Conservation (phyloP, 306 rosid species). For the Gleditsia sinensis region DNA sequence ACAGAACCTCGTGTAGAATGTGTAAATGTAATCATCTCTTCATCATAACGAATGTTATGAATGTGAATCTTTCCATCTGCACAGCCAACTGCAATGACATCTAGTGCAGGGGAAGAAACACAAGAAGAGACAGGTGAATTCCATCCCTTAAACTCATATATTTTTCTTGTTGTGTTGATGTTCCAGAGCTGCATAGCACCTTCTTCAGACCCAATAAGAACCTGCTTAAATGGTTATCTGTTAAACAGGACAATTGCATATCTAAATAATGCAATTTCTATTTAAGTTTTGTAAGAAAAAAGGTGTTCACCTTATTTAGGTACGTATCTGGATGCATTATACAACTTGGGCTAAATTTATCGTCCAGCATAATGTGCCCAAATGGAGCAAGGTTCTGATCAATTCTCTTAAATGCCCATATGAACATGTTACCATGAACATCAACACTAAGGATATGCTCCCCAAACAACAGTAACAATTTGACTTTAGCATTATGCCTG, state of each 20-base stretch:
- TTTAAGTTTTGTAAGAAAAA: conserved; percentile 3
- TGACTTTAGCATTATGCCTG: conserved; percentile 69
- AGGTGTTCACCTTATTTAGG: conserved; percentile 72
- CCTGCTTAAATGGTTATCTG: conserved; percentile 50
- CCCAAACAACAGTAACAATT: conserved; percentile 73
- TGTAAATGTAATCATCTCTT: conserved; percentile 77
- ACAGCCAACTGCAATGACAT: conserved; percentile 92
- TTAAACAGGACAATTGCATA: background rate
- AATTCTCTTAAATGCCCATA: conserved; percentile 82
- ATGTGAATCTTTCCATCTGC: conserved; percentile 84
- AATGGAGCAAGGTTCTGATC: conserved; percentile 56
- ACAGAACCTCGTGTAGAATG: conserved; percentile 93
- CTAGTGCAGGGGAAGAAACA: conserved; percentile 89
- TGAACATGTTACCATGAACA: conserved; percentile 58
- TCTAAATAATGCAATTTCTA: conserved; percentile 16
- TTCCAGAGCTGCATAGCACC: conserved; percentile 96
- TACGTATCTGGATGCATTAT: conserved; percentile 93
- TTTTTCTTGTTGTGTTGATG: conserved; percentile 74
- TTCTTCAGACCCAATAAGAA: conserved; percentile 84
- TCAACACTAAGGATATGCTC: conserved; percentile 79
- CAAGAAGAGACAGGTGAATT: conserved; percentile 71
- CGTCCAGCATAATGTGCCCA: conserved; percentile 59
- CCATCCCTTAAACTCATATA: conserved; percentile 94
- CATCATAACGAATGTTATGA: conserved; percentile 77
- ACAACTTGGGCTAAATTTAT: conserved; percentile 60